These are phyloP conservation scores for Arthonia radiata DNA, from an alignment of 495 filamentous ascomycete species.

Conservation along the genomic window DNA sequence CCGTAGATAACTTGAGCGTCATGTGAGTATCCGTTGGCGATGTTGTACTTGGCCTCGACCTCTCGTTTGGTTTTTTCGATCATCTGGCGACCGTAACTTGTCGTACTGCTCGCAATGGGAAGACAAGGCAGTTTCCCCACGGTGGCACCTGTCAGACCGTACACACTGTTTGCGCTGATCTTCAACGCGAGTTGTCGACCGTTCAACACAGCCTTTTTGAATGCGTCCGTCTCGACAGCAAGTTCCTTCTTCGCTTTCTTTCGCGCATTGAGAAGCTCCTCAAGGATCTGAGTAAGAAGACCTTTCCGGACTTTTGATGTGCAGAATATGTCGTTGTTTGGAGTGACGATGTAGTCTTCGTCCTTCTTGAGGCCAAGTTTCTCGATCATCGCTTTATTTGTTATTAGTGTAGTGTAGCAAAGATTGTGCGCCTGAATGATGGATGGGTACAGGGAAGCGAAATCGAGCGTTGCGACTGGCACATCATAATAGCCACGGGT, in stretches of 20 bases:
- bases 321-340: conserved; percentile 81
- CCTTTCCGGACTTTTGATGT: conserved; percentile 78
- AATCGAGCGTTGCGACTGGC: conserved; percentile 93
- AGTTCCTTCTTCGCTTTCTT: conserved; percentile 84
- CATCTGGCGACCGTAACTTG: conserved; percentile 89
- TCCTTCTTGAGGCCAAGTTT: conserved; percentile 50
- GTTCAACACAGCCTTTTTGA: conserved; percentile 94
- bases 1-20: conserved; percentile 95
- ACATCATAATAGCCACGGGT: conserved; percentile 77
- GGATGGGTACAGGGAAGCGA: conserved; percentile 91
- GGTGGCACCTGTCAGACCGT: conserved; percentile 88
- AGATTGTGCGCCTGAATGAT: conserved; percentile 98
- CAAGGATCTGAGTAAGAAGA: conserved; percentile 78
- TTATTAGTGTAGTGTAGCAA: conserved; percentile 85
- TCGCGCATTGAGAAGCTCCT: conserved; percentile 69
- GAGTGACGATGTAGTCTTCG: conserved; percentile 89
- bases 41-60: conserved; percentile 68
- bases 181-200: conserved; percentile 93
- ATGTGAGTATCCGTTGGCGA: conserved; percentile 81
- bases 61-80: conserved; percentile 91
- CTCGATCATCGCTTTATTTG: conserved; percentile 57
- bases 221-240: conserved; percentile 74
- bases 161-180: conserved; percentile 92
- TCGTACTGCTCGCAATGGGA: conserved; percentile 86
- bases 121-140: conserved; percentile 90